Evolutionary conservation across 345 rosid genomes (phyloP).

Genomic region (Lumnitzera littorea): DNA sequence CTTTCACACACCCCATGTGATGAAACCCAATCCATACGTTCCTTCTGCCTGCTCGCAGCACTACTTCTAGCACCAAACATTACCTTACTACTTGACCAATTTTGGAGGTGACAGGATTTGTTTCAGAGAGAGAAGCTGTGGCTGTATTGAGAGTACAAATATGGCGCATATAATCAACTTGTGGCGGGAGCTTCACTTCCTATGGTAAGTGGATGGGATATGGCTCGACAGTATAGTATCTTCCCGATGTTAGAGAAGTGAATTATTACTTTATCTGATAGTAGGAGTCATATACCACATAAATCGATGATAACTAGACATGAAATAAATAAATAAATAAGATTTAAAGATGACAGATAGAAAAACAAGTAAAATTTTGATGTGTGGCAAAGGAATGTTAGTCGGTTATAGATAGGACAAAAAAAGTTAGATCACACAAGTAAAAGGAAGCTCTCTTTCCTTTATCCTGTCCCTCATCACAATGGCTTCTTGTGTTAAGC

Average conservation of each 20-base stretch:
- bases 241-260: not conserved
- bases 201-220: conserved; percentile 9
- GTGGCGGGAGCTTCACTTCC: conserved; percentile 11
- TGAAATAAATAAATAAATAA: too few relatives aligned
- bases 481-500: too few relatives aligned
- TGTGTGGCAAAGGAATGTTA: too few relatives aligned
- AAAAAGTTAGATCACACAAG: too few relatives aligned
- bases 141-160: not conserved
- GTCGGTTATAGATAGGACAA: too few relatives aligned
- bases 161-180: conserved; percentile 1
- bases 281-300: too few relatives aligned
- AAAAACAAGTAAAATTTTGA: too few relatives aligned
- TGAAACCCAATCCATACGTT: conserved; percentile 13
- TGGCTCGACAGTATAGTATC: conserved; percentile 4
- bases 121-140: conserved; percentile 4
- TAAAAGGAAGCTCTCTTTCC: too few relatives aligned
- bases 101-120: conserved; percentile 18
- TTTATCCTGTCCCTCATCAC: too few relatives aligned
- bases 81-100: conserved; percentile 15
- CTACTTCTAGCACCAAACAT: conserved; percentile 10
- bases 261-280: too few relatives aligned
- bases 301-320: too few relatives aligned
- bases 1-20: conserved; percentile 29
- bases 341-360: too few relatives aligned
- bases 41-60: conserved; percentile 8